These are phyloP conservation scores for Coprinellus micaceus DNA, from an alignment of 768 basidiomycete genomes.

Conservation along the genomic window DNA sequence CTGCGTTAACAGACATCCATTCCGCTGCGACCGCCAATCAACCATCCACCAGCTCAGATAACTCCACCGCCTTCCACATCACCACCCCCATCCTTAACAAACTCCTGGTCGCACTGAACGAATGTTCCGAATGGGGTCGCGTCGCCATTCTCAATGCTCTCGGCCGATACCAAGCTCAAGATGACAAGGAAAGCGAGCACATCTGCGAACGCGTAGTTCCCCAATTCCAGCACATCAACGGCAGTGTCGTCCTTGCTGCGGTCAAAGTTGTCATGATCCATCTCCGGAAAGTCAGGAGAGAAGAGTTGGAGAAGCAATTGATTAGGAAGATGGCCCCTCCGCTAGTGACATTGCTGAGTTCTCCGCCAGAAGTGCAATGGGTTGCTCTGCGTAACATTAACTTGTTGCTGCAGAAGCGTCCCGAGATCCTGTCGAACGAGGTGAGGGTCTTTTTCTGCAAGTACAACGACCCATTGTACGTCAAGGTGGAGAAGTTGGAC, in stretches of 20 bases:
- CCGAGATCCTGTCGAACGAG: slow-evolving; percentile 88
- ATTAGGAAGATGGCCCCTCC: slow-evolving; percentile 98
- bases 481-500: slow-evolving; percentile 97
- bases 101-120: slow-evolving; percentile 91
- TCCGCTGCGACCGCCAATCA: slow-evolving; percentile 53
- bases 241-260: slow-evolving; percentile 93
- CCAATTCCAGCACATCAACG: slow-evolving; percentile 97
- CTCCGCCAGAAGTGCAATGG: slow-evolving; percentile 98
- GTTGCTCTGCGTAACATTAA: slow-evolving; percentile 97
- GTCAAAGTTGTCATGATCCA: slow-evolving; percentile 99
- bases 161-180: slow-evolving; percentile 75
- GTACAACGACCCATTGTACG: slow-evolving; percentile 98
- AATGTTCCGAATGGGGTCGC: slow-evolving; percentile 98
- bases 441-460: slow-evolving; percentile 99
- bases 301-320: slow-evolving; percentile 81
- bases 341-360: slow-evolving; percentile 89
- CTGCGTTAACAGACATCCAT: slow-evolving; percentile 91
- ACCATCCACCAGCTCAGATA: slow-evolving; percentile 51
- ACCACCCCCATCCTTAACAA: slow-evolving; percentile 82
- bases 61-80: slow-evolving; percentile 65
- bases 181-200: slow-evolving; percentile 95
- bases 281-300: slow-evolving; percentile 75
- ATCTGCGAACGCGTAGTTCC: slow-evolving; percentile 98
- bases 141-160: slow-evolving; percentile 89
- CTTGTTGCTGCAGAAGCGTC: slow-evolving; percentile 88